phyloP scores from a whole-genome alignment of 1,284 basidiomycete genomes.

The Malassezia cuniculi region DNA sequence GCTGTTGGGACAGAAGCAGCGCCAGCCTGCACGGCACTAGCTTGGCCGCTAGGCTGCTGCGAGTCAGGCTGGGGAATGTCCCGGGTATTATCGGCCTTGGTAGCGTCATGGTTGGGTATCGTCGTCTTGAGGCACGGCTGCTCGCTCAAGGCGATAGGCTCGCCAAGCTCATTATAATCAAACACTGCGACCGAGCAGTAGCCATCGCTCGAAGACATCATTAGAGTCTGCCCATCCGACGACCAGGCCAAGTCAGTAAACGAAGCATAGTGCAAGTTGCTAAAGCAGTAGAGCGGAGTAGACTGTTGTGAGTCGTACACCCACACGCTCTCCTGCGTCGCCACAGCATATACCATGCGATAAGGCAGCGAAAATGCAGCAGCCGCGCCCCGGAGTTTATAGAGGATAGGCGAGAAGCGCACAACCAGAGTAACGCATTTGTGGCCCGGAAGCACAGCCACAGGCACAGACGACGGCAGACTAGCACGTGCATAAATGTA shows the following conservation, averaged over 20 bases:
- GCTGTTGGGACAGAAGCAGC: slow-evolving; percentile 7
- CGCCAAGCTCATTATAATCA: slow-evolving; percentile 70
- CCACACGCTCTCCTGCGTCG: slow-evolving; percentile 87
- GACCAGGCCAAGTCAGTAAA: slow-evolving; percentile 97
- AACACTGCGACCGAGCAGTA: slow-evolving; percentile 83
- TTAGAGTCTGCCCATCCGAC: slow-evolving; percentile 80
- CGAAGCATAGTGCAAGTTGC: slow-evolving; percentile 89
- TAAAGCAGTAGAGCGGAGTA: slow-evolving; percentile 78
- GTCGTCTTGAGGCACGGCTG: slow-evolving; percentile 27
- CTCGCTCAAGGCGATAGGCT: slow-evolving; percentile 45
- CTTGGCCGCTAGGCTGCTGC: slow-evolving; percentile 1
- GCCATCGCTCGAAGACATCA: slow-evolving; percentile 83
- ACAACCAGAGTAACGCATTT: slow-evolving; percentile 89
- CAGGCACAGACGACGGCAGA: slow-evolving; percentile 61
- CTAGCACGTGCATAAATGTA: slow-evolving; percentile 92
- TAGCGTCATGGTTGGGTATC: slow-evolving; percentile 12
- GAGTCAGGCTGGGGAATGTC: background rate
- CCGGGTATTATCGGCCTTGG: slow-evolving; percentile 7
- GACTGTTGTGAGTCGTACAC: slow-evolving; percentile 96
- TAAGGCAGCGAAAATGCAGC: slow-evolving; percentile 80
- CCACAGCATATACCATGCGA: slow-evolving; percentile 86
- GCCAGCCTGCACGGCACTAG: slow-evolving; percentile 10
- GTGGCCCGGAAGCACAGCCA: slow-evolving; percentile 89
- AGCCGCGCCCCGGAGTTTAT: slow-evolving; percentile 56
- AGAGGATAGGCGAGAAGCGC: slow-evolving; percentile 81